Evolutionary conservation across 345 rosid species (phyloP).

Genomic region (Brassica juncea): DNA sequence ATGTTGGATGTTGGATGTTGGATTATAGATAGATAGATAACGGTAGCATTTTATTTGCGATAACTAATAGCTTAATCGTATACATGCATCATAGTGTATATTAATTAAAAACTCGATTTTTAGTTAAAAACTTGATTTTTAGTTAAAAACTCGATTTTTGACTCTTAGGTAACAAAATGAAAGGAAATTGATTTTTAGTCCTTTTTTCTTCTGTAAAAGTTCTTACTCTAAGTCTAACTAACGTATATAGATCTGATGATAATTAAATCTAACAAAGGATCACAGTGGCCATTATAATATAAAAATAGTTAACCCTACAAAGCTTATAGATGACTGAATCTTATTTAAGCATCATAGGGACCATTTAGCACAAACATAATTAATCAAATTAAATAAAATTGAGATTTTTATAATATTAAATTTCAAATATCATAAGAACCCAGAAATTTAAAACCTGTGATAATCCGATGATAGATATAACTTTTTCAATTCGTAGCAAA

Average conservation of each 20-base stretch:
- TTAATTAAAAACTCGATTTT: too few relatives aligned
- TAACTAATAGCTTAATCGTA: too few relatives aligned
- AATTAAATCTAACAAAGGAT: background rate
- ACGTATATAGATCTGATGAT: background rate
- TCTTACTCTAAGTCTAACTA: background rate
- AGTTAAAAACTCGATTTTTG: background rate
- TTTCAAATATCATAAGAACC: background rate
- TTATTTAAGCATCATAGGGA: background rate
- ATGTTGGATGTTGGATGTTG: too few relatives aligned
- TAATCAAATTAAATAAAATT: background rate
- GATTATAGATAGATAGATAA: too few relatives aligned
- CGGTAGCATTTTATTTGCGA: too few relatives aligned
- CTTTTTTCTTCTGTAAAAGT: background rate
- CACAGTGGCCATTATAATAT: background rate
- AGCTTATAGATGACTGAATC: background rate
- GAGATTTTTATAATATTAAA: too few relatives aligned
- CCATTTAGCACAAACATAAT: background rate
- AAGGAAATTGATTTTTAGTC: background rate
- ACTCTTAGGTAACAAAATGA: background rate
- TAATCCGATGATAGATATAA: background rate
- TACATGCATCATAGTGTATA: background rate
- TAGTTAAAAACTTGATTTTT: too few relatives aligned
- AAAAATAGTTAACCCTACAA: background rate
- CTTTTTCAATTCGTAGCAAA: slow-evolving; percentile 15
- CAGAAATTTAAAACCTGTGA: background rate